Conservation (phyloP, 140 eudicot species). For the Ambrosia hybrid region DNA sequence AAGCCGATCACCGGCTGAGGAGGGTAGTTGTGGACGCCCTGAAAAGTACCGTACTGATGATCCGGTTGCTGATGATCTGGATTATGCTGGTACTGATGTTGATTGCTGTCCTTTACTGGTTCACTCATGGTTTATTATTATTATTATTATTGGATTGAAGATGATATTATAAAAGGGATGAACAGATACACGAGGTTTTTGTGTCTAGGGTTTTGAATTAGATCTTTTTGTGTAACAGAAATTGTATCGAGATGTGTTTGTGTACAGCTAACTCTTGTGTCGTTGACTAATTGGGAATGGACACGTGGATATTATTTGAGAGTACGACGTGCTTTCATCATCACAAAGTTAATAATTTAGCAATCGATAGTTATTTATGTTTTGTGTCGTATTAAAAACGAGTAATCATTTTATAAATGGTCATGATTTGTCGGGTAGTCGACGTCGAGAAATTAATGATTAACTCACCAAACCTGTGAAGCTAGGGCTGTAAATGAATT, state of each 20-base stretch:
- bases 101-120: conserved; percentile 37
- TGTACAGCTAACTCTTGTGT: conserved; percentile 22
- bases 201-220: conserved; percentile 25
- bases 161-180: too few relatives aligned
- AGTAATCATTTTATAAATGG: not conserved
- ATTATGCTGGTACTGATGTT: conserved; percentile 39
- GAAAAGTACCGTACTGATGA: conserved; percentile 84
- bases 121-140: conserved; percentile 46
- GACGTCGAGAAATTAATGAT: not conserved
- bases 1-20: conserved; percentile 74
- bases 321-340: not conserved
- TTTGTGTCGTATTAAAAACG: not conserved
- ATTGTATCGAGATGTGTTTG: not conserved
- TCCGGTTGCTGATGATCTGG: conserved; percentile 31
- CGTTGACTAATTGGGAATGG: conserved; percentile 27
- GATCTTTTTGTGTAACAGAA: conserved; percentile 23
- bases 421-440: not conserved
- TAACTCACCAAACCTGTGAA: too few relatives aligned
- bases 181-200: not conserved
- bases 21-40: conserved; percentile 74
- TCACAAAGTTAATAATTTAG: not conserved
- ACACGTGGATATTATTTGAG: conserved; percentile 24
- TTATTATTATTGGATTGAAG: too few relatives aligned
- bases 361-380: not conserved
- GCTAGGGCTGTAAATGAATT: too few relatives aligned